Percentiles rank a stretch among this genome's conserved stretches.
phyloP scores from a whole-genome alignment of 306 rosid species.

The Carpinus viminea region DNA sequence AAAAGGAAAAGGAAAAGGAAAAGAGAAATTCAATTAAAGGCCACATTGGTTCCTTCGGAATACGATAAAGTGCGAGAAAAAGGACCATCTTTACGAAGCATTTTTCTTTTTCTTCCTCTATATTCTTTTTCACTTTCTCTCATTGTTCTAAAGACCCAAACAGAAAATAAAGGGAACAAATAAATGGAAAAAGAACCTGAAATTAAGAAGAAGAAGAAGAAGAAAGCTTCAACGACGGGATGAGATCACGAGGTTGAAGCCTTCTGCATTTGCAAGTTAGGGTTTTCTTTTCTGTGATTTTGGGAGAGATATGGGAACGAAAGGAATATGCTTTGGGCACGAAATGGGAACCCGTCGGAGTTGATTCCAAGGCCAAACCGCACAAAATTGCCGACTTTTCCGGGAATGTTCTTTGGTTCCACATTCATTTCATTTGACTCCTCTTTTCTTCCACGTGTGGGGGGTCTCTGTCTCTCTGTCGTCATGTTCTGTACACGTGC shows the following conservation, averaged over 20 bases:
- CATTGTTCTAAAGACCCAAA: conserved; percentile 20
- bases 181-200: conserved; percentile 19
- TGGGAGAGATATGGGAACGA: background rate
- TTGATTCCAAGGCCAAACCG: conserved; percentile 27
- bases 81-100: background rate
- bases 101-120: background rate
- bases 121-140: background rate
- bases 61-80: background rate
- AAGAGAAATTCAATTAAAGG: background rate
- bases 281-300: background rate
- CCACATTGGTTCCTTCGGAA: background rate
- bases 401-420: too few species aligned
- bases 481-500: too few species aligned
- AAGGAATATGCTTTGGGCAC: conserved; percentile 52
- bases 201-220: background rate
- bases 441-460: too few species aligned
- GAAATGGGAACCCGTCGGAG: conserved; percentile 31
- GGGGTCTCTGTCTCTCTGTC: too few species aligned
- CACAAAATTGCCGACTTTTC: conserved; percentile 12
- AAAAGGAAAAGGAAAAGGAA: background rate
- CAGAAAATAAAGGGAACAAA: conserved; percentile 10
- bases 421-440: too few species aligned
- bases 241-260: conserved; percentile 26
- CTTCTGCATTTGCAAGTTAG: background rate
- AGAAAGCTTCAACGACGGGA: conserved; percentile 17